Base-by-base conservation (phyloP, 2,329 filamentous ascomycete species). In the Esteya vermicola region DNA sequence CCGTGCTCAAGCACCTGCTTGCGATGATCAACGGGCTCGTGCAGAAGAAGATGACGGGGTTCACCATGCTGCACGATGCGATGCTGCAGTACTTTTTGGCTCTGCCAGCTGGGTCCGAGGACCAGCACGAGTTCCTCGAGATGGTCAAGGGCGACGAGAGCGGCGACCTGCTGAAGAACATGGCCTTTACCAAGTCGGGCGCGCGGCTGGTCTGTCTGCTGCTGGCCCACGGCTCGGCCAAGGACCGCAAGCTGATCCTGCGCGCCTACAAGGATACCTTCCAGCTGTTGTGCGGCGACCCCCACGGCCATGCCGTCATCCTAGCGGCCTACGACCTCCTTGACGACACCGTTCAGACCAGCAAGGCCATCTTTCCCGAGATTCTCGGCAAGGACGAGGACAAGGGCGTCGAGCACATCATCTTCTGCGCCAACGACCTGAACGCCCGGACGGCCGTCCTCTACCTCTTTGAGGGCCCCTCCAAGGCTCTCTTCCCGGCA, bases 31-130 rank as follows among this genome's bases (percentile, higher is more conserved):
- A 95, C 60, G 77, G 81, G 46, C 72, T 98, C 32, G 73, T 96
- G 36, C 88, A 98, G 62, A 98, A 98, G 73, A 91, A 91, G 63
- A 79, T 91, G 63, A 93, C 85, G 1, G 89, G 85, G 9, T 96
- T 98, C 62, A 96, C 89, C 3, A 93, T 98, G 72, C 74, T 98
- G 18, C 93, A 98, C 59, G 91, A 96, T 53, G 91, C 91, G 37
- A 94, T 98, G 88, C 68, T 95, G 44, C 89, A 98, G 57, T 98
- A 95, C 61, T 95, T 89, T 61, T 64, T 85, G 39, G 89, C 82
- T 52, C 76, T 79, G 35, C 79, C 81, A 48, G 66, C 74, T 5
- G 86, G 81, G 4, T 84, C 78, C 33, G 77, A 84, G 43, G 89
- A 96, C 57, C 78, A 85, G 32, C 82, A 69, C 25, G 86, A 93